Percentiles rank a stretch among this genome's conserved stretches.
Evolutionary conservation across 2,329 filamentous ascomycete genomes (phyloP).

Genomic region (Talaromyces sp.): DNA sequence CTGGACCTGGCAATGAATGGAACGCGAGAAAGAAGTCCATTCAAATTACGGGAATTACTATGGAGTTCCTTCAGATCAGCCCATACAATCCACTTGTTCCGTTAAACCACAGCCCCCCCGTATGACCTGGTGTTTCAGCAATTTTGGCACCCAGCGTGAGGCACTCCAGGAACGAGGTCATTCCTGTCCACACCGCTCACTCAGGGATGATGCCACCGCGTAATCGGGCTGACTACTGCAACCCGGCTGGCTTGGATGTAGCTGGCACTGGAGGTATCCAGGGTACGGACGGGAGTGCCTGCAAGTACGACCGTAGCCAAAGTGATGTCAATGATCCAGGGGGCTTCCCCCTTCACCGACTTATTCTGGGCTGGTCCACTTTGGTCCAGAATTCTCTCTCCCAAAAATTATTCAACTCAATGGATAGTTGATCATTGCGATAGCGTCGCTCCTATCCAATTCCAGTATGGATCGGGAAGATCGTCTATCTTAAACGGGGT

Average conservation of each 20-base stretch:
- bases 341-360: slow-evolving; percentile 12
- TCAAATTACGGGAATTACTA: too few relatives aligned
- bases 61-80: too few relatives aligned
- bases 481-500: background rate
- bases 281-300: background rate
- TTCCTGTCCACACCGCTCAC: background rate
- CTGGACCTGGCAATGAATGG: too few relatives aligned
- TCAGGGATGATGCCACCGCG: background rate
- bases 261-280: background rate
- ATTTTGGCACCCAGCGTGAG: too few relatives aligned
- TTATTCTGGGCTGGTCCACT: slow-evolving; percentile 15
- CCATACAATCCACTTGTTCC: too few relatives aligned
- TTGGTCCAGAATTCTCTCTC: slow-evolving; percentile 18
- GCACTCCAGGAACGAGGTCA: background rate
- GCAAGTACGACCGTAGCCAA: background rate
- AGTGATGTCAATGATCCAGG: slow-evolving; percentile 25
- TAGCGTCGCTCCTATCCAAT: slow-evolving; percentile 1
- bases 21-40: too few relatives aligned
- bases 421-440: slow-evolving; percentile 14
- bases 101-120: too few relatives aligned
- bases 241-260: too few relatives aligned
- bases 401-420: slow-evolving; percentile 8
- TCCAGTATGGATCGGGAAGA: slow-evolving; percentile 1
- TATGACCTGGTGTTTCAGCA: too few relatives aligned
- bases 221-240: background rate